These are phyloP conservation scores for Teratosphaeria epicoccoides DNA, from an alignment of 2,329 filamentous ascomycete genomes.

Conservation along the genomic window DNA sequence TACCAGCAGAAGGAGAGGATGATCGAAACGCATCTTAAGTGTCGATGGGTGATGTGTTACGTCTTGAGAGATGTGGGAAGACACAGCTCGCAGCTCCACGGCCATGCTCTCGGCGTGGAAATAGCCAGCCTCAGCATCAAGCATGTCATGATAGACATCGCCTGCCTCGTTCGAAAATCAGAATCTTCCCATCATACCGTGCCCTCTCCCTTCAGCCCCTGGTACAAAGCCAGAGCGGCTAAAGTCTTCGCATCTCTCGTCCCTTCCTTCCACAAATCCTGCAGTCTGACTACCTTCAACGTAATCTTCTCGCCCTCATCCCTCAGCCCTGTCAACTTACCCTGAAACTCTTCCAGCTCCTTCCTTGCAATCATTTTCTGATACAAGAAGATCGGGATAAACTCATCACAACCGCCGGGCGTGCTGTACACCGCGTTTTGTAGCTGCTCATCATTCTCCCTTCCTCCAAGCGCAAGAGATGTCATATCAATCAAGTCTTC, in stretches of 20 bases:
- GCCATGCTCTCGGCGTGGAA: no score
- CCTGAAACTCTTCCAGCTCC: slow-evolving; percentile 41
- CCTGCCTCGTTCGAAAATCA: no score
- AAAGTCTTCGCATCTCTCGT: slow-evolving; percentile 47
- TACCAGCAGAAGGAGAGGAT: no score
- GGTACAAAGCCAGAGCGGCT: slow-evolving; percentile 45
- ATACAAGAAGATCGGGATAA: slow-evolving; percentile 46
- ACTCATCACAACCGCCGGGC: slow-evolving; percentile 48
- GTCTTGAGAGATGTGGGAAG: no score
- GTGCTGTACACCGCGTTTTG: slow-evolving; percentile 44
- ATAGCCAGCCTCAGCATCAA: no score
- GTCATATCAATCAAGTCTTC: slow-evolving; percentile 46
- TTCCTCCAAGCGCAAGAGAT: slow-evolving; percentile 32
- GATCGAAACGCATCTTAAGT: no score
- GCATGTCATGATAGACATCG: no score
- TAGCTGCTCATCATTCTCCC: slow-evolving; percentile 27
- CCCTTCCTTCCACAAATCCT: slow-evolving; percentile 44
- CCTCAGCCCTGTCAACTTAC: slow-evolving; percentile 44
- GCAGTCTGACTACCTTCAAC: slow-evolving; percentile 42
- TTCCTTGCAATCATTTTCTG: slow-evolving; percentile 41
- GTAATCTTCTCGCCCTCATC: slow-evolving; percentile 50
- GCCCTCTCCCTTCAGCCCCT: slow-evolving; percentile 39
- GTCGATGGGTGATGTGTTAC: no score
- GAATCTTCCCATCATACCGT: slow-evolving; percentile 32
- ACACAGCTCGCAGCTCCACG: no score